Evolutionary conservation across 2,329 filamentous ascomycete genomes (phyloP), one percentile per base, ranked within the genome.

Genomic region (Botrytis aclada): DNA sequence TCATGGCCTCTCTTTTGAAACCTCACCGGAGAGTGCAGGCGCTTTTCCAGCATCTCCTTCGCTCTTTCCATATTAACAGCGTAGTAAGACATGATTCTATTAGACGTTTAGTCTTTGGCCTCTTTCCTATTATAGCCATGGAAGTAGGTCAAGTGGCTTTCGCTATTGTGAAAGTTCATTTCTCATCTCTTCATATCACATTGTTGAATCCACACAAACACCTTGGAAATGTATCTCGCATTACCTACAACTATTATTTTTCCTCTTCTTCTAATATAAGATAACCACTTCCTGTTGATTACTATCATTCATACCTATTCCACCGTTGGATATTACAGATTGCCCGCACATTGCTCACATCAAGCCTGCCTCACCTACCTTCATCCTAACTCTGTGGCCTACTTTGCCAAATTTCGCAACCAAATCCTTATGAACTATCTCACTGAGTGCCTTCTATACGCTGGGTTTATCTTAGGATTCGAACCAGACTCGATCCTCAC

Each of bases 401-500:
- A 22, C 25, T 56, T 25, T 9, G 14, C 34, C 9, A 22, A 25
- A 25, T 25, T 41, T n/a, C 65, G 16, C 25, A 25, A 43, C 43
- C 10, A 8, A 25, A 18, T 29, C 3, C 37, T 56, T 39, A 67
- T 67, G 65, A 51, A 56, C 47, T 67, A 56, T 18, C 65, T 67
- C 25, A 7, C 29, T n/a, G 65, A 67, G 65, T 56, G 65, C n/a
- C 37, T 67, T 41, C 18, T 67, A 22, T 67, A 67, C 37, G 47
- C 65, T 43, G 65, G 47, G 32, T 34, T 56, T 29, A 32, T 41
- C 1, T 41, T 67, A 20, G 65, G 65, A 29, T 25, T 67, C 7
- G 65, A 67, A 56, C 65, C 65, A 32, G 65, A 67, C 39, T 67
- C 65, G n/a, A 43, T 67, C 32, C 34, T 56, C n/a, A 22, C 65